phyloP scores from a whole-genome alignment of 768 basidiomycete genomes.

The Rhizopogon vesiculosus region DNA sequence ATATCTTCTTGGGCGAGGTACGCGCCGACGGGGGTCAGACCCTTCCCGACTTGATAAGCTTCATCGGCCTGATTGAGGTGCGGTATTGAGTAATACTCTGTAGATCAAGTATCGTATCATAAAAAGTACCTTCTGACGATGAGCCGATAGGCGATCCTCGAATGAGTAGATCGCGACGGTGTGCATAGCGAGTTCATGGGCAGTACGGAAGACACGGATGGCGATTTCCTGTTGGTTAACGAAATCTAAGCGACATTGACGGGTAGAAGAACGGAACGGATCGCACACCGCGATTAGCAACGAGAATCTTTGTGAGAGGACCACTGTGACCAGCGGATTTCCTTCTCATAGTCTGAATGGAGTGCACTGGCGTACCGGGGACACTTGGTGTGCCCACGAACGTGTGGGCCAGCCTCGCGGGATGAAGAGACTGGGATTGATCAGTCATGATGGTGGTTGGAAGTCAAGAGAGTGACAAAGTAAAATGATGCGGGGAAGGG shows the following conservation, averaged over 20 bases:
- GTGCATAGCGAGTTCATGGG: conserved; percentile 98
- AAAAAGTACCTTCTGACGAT: conserved; percentile 85
- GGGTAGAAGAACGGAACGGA: conserved; percentile 4
- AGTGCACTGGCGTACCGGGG: conserved; percentile 84
- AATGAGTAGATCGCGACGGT: conserved; percentile 98
- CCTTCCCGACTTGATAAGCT: conserved; percentile 96
- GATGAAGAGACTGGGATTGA: conserved; percentile 46
- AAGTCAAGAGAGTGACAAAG: conserved; percentile 6
- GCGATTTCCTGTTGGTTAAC: conserved; percentile 82
- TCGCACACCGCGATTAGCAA: conserved; percentile 87
- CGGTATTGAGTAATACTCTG: conserved; percentile 25
- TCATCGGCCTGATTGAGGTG: conserved; percentile 74
- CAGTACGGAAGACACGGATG: conserved; percentile 95
- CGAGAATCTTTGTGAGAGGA: conserved; percentile 86
- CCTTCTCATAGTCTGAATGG: conserved; percentile 86
- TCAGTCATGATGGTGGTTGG: conserved; percentile 21
- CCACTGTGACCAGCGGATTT: conserved; percentile 90
- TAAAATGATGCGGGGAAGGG: conserved; percentile 1
- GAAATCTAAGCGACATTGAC: conserved; percentile 1
- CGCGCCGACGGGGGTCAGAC: conserved; percentile 92
- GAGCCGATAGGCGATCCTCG: conserved; percentile 95
- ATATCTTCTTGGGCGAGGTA: conserved; percentile 98
- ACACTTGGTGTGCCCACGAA: conserved; percentile 72
- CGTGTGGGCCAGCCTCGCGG: conserved; percentile 66
- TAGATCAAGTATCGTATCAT: conserved; percentile 5